Evolutionary conservation across 768 basidiomycete species (phyloP), one percentile per base, ranked within the genome.

Genomic region (Psilocybe sp.): DNA sequence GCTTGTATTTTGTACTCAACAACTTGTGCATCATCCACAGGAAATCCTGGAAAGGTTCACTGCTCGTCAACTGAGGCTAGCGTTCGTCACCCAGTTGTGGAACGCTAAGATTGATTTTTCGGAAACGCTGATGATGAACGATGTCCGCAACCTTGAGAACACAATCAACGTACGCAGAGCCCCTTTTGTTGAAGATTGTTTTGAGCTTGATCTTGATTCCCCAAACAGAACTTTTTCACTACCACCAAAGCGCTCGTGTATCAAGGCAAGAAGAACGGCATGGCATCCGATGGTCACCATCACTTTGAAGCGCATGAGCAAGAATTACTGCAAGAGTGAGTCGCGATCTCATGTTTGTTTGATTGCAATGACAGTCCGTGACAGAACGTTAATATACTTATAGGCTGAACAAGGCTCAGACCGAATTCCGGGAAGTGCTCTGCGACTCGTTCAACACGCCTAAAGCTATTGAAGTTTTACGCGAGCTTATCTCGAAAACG

Each of bases 371-470:
- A 6, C 42, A 40, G 43, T 35, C n/a, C 45, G 36, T 15, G 36
- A 46, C 57, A 28, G 23, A 28, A 28, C 23, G 7, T 28, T 28
- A 28, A 51, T 52, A 55, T 16, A 42, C 39, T 3, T 44, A 43
- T 59, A 97, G 93, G 58, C 74, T 95, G 33, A 77, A 88, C 56
- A 72, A 81, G 46, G 81, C 84, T 41, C 95, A 95, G 65, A 58
- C 77, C 37, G 75, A 79, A 7, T 96, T 99, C 78, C 84, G 92
- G 46, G 75, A 71, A 11, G 90, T 94, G 0, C 83, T 99, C 41
- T 95, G 89, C 69, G 96, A 99, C 67, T 98, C 95, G 0, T 97
- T 98, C 78, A 95, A 98, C 65, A 98, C 97, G 0, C 92, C 94
- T 2, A 77, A 72, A 14, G 95, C 93, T 0, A 67, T 98, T 18